Percentiles rank a stretch among this genome's conserved stretches.
These are phyloP conservation scores for Monosporascus cannonballus DNA, from an alignment of 2,329 filamentous ascomycete species.

Conservation along the genomic window DNA sequence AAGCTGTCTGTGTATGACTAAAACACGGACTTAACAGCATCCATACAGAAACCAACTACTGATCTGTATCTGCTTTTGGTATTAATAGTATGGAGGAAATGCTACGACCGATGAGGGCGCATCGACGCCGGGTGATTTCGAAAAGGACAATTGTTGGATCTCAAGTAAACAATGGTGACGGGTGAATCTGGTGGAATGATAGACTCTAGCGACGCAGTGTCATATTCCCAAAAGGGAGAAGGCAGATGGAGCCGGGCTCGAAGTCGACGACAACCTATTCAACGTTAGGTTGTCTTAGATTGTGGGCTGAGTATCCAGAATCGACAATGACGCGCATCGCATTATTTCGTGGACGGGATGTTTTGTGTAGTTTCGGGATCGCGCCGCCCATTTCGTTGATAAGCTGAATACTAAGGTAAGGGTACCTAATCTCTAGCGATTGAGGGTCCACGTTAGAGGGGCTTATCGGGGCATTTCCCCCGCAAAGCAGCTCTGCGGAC, in stretches of 20 bases:
- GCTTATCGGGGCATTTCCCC: neutral
- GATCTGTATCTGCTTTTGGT: too few species aligned
- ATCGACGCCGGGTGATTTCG: neutral
- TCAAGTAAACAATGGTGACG: neutral
- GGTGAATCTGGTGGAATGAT: neutral
- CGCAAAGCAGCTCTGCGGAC: neutral
- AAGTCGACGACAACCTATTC: too few species aligned
- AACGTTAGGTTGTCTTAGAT: too few species aligned
- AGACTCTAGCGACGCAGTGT: too few species aligned
- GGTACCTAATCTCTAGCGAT: too few species aligned
- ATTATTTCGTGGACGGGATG: neutral
- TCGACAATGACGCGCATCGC: neutral
- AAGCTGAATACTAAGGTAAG: too few species aligned
- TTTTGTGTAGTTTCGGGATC: neutral
- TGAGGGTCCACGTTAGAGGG: neutral
- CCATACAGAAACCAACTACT: too few species aligned
- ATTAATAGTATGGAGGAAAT: too few species aligned
- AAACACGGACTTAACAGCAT: too few species aligned
- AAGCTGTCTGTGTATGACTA: neutral
- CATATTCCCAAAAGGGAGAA: too few species aligned
- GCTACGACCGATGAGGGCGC: neutral
- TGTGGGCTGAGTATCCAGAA: neutral
- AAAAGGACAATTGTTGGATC: neutral
- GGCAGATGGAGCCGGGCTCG: too few species aligned
- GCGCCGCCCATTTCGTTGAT: too few species aligned